A percentile compares a stretch with the other conserved stretches of the same genome.
These are phyloP conservation scores for Bipolaris bicolor DNA, from an alignment of 2,329 filamentous ascomycete species.

Conservation along the genomic window DNA sequence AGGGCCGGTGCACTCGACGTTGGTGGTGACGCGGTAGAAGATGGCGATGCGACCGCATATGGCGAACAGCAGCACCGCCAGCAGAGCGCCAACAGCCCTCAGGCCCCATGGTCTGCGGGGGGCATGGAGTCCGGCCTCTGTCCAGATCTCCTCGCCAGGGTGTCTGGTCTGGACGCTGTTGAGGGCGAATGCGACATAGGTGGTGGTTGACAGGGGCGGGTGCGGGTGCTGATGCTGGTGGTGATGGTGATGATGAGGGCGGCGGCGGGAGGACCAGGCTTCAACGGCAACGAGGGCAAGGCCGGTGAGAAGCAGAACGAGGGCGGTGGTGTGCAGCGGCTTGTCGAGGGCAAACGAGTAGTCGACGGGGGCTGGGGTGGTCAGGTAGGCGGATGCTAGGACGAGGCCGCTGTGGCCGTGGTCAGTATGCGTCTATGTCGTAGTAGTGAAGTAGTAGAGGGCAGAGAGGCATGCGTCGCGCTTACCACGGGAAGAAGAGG, in stretches of 20 bases:
- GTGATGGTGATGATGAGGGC: not conserved
- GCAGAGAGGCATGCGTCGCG: not conserved
- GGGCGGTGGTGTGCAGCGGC: constrained; percentile 42
- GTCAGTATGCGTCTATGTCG: constrained; percentile 21
- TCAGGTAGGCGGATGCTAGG: constrained; percentile 42
- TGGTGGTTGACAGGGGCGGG: constrained; percentile 23
- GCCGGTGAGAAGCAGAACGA: constrained; percentile 43
- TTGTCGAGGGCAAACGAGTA: constrained; percentile 47
- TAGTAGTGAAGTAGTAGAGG: not conserved
- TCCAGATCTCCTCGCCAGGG: constrained; percentile 35
- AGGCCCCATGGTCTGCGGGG: constrained; percentile 25
- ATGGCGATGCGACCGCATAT: constrained; percentile 41
- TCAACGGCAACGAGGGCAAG: constrained; percentile 39
- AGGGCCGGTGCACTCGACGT: constrained; percentile 42
- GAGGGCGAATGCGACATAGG: constrained; percentile 43
- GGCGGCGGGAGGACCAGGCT: constrained; percentile 22
- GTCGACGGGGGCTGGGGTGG: constrained; percentile 35
- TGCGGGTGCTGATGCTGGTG: not conserved
- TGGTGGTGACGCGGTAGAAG: constrained; percentile 36
- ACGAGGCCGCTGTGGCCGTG: constrained; percentile 40
- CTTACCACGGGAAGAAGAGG: constrained; percentile 45
- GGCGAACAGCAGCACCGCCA: constrained; percentile 38
- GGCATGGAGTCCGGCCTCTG: constrained; percentile 27
- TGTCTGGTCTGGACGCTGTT: constrained; percentile 30
- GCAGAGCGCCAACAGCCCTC: constrained; percentile 31